Conservation (phyloP, 169 alveolate species). For the Haemoproteus tartakovskyi region DNA sequence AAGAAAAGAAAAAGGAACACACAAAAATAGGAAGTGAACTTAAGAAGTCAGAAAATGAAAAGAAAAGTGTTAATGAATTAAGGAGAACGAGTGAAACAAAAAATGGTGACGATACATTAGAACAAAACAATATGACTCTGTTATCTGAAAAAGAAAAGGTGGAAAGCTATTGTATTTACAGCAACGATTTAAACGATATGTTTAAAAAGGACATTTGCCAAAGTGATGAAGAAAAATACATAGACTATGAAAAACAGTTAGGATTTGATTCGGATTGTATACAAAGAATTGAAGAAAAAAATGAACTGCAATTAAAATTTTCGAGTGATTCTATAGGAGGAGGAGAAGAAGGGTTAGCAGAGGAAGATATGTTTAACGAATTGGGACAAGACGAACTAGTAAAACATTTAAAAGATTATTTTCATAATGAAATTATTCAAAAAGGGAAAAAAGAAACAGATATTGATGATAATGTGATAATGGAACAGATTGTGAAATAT, state of each 20-base stretch:
- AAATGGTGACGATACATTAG: too few species aligned
- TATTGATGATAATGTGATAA: too few species aligned
- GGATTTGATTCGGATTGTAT: constrained; percentile 18
- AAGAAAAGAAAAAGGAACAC: neutral
- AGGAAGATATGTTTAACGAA: too few species aligned
- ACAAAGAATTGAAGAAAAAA: constrained; percentile 34
- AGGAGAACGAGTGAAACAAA: neutral
- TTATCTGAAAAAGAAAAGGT: neutral
- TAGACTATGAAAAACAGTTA: constrained; percentile 12
- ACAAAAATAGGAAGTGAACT: neutral
- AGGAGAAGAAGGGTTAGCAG: too few species aligned
- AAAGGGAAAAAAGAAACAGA: too few species aligned
- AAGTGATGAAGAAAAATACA: constrained; percentile 10
- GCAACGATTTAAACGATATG: too few species aligned
- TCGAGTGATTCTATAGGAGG: constrained; percentile 15
- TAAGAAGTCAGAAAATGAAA: neutral
- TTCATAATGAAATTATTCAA: too few species aligned
- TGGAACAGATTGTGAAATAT: too few species aligned
- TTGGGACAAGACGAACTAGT: too few species aligned
- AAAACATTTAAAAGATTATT: too few species aligned
- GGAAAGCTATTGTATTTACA: constrained; percentile 15
- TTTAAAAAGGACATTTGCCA: neutral
- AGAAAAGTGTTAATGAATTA: neutral
- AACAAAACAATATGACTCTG: too few species aligned
- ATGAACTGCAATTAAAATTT: constrained; percentile 5